Evolutionary conservation across 768 basidiomycete species (phyloP).

Genomic region (Mycena polygramma): DNA sequence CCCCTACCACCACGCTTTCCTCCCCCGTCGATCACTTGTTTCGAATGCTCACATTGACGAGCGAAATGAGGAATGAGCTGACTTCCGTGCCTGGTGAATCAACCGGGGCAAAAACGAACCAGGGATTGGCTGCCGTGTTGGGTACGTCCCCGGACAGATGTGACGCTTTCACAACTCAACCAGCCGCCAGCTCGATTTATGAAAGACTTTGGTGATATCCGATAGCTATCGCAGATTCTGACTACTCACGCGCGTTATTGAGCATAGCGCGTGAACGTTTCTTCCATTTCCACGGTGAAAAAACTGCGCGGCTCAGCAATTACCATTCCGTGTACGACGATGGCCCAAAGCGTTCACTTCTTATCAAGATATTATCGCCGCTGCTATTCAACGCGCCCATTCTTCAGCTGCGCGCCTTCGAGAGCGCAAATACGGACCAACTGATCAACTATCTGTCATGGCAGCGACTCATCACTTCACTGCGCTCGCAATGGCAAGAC

Average conservation of each 20-base stretch:
- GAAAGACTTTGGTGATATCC: neutral
- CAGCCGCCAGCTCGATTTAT: neutral
- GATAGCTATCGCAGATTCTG: neutral
- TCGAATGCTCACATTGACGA: neutral
- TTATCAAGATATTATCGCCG: neutral
- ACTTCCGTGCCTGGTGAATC: too few species aligned
- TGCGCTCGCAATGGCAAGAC: neutral
- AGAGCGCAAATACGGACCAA: neutral
- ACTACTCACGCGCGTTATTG: neutral
- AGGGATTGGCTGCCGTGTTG: neutral
- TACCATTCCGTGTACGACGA: neutral
- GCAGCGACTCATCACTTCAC: neutral
- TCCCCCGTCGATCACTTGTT: neutral
- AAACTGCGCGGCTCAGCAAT: neutral
- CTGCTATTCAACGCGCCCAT: slow-evolving; percentile 2
- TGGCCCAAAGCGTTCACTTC: neutral
- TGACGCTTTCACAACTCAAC: too few species aligned
- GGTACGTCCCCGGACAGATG: neutral
- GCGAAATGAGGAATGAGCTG: neutral
- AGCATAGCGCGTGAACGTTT: slow-evolving; percentile 2
- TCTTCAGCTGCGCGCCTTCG: neutral
- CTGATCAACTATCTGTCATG: neutral
- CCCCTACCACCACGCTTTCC: neutral
- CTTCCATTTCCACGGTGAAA: slow-evolving; percentile 15
- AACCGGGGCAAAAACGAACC: neutral